Evolutionary conservation across 345 rosid species (phyloP).

Genomic region (Nasturtium officinale): DNA sequence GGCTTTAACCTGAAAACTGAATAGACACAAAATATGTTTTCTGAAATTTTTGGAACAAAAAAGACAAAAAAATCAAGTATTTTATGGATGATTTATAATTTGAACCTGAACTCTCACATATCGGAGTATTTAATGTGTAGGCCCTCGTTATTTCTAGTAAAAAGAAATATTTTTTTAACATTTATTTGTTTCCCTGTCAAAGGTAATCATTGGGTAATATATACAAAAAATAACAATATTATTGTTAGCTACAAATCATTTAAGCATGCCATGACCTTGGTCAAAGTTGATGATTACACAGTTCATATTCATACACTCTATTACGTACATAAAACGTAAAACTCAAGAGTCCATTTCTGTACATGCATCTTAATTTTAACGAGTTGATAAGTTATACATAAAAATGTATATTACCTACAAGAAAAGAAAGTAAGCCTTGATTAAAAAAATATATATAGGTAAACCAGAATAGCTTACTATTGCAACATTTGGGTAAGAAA

Average conservation of each 20-base stretch:
- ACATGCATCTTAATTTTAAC: not conserved
- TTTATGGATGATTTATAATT: not conserved
- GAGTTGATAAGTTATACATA: not conserved
- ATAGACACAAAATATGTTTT: too few species aligned
- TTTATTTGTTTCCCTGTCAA: conserved; percentile 8
- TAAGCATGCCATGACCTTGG: conserved; percentile 30
- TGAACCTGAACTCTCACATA: not conserved
- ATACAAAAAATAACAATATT: not conserved
- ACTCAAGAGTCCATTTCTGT: not conserved
- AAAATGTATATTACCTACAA: not conserved
- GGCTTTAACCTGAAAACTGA: not conserved
- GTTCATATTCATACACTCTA: conserved; percentile 14
- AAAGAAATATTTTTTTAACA: conserved; percentile 14
- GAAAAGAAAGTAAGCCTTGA: not conserved
- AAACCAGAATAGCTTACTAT: not conserved
- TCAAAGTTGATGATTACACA: conserved; percentile 34
- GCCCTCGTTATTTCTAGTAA: conserved; percentile 1
- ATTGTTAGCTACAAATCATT: conserved; percentile 12
- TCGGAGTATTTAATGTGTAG: not conserved
- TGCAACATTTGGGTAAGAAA: not conserved
- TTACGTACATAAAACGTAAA: not conserved
- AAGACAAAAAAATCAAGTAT: not conserved
- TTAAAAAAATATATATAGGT: not conserved
- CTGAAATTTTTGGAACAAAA: not conserved
- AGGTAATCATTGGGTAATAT: conserved; percentile 28